Evolutionary conservation across 2,329 filamentous ascomycete species (phyloP), one percentile per base, ranked within the genome.

Genomic region (Clarireedia paspali): DNA sequence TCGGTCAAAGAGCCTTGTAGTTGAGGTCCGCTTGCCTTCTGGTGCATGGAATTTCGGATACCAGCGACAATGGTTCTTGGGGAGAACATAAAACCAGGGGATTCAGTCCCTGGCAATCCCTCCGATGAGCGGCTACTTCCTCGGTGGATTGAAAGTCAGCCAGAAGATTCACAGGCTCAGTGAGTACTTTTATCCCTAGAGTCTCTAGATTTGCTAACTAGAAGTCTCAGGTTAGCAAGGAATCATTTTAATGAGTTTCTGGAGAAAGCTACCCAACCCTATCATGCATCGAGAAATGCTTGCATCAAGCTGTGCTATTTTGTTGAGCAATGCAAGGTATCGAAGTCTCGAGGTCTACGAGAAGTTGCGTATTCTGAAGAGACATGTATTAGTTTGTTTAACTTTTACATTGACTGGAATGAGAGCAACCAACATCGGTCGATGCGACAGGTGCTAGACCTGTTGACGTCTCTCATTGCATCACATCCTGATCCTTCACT

Each of bases 331-430:
- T 79, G 79, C 52, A 76, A 75, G 60, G 80, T 75, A 61, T 81
- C 82, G 3, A 60, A 65, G 14, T 73, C 75, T 9, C 59, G 69
- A 26, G 56, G 62, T 4, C 64, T 84, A 34, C 71, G 67, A 47
- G 60, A 64, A 9, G 81, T 81, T 73, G 78, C 78, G 1, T 83
- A 81, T 58, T 76, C 75, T 10, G 68, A 74, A 59, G 65, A 71
- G 30, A 76, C 78, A 3, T 75, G 73, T 20, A 61, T 76, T 50
- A 71, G 72, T 52, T 70, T 86, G 24, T 84, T 85, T 69, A 72
- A 78, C 53, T 85, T 83, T 64, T 87, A 82, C 65, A 72, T 85
- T 50, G 82, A 85, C 63, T 85, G 82, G 81, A 84, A 83, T 62
- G 83, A 85, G 63, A 80, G 80, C 55, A 82, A 85, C 64, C 79